Conservation (phyloP, 2,329 filamentous ascomycete species). For the Westerdykella ornata region DNA sequence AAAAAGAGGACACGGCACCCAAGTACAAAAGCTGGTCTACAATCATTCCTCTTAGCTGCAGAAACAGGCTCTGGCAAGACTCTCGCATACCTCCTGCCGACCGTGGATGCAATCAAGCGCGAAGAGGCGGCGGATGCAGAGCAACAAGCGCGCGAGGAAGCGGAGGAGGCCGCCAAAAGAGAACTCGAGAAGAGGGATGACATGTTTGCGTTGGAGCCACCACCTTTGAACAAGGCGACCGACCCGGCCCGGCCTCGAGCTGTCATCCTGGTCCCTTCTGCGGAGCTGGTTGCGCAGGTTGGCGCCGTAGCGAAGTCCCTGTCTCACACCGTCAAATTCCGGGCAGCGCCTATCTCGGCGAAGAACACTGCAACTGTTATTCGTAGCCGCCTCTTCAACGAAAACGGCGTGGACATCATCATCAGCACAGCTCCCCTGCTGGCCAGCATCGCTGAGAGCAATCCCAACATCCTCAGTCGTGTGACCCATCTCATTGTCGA, state of each 20-base stretch:
- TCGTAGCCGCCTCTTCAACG: constrained; percentile 73
- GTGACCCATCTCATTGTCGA: constrained; percentile 86
- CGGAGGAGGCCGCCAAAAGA: constrained; percentile 42
- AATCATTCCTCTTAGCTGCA: constrained; percentile 76
- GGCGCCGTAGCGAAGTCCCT: constrained; percentile 72
- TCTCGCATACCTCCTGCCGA: constrained; percentile 80
- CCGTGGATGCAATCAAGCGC: constrained; percentile 76
- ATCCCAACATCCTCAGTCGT: constrained; percentile 87
- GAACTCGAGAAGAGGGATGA: constrained; percentile 35
- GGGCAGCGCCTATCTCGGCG: constrained; percentile 74
- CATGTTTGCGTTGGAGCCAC: constrained; percentile 55
- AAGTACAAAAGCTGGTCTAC: constrained; percentile 39
- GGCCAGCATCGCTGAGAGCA: constrained; percentile 76
- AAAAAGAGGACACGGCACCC: constrained; percentile 27
- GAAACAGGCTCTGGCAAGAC: constrained; percentile 98
- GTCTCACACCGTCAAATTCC: constrained; percentile 81
- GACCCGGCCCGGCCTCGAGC: constrained; percentile 73
- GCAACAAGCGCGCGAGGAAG: constrained; percentile 46
- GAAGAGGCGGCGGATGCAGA: constrained; percentile 54
- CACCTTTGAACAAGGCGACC: constrained; percentile 53
- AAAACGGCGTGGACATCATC: constrained; percentile 74
- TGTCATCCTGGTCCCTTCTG: constrained; percentile 82
- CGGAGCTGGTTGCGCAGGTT: constrained; percentile 87
- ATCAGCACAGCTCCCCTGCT: constrained; percentile 86
- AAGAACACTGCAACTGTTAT: constrained; percentile 71